phyloP scores from a whole-genome alignment of 2,329 filamentous ascomycete species.

The Apiospora rasikravindrae region DNA sequence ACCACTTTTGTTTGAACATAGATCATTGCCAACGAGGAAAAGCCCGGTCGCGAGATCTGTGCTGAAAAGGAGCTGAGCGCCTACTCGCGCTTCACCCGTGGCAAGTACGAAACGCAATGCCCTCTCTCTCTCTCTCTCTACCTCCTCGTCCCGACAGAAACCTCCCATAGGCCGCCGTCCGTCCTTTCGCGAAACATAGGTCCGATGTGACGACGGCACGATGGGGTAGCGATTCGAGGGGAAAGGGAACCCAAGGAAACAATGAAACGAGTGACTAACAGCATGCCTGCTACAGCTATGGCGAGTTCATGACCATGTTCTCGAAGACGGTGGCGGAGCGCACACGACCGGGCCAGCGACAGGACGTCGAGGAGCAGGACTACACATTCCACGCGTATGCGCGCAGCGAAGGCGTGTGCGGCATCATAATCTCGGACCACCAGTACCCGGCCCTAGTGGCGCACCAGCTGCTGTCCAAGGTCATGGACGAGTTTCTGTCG shows the following conservation, averaged over 20 bases:
- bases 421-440: slow-evolving; percentile 78
- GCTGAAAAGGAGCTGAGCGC: slow-evolving; percentile 77
- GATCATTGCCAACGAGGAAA: slow-evolving; percentile 81
- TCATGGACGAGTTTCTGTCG: slow-evolving; percentile 84
- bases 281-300: slow-evolving; percentile 45
- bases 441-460: slow-evolving; percentile 80
- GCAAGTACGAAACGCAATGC: slow-evolving; percentile 55
- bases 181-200: neutral
- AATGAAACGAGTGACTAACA: slow-evolving; percentile 26
- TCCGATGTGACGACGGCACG: neutral
- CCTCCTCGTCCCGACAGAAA: neutral
- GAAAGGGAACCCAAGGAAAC: neutral
- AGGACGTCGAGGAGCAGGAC: slow-evolving; percentile 84
- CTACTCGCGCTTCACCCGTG: slow-evolving; percentile 80
- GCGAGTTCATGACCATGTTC: slow-evolving; percentile 81
- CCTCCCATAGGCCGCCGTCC: neutral
- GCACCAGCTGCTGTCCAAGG: slow-evolving; percentile 84
- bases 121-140: neutral
- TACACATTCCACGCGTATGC: slow-evolving; percentile 81
- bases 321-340: slow-evolving; percentile 86
- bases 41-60: slow-evolving; percentile 78
- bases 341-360: slow-evolving; percentile 79
- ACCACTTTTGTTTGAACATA: slow-evolving; percentile 43
- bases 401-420: slow-evolving; percentile 75
- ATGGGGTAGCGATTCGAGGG: neutral